Evolutionary conservation across 306 rosid genomes (phyloP).

Genomic region (Comarum palustre): DNA sequence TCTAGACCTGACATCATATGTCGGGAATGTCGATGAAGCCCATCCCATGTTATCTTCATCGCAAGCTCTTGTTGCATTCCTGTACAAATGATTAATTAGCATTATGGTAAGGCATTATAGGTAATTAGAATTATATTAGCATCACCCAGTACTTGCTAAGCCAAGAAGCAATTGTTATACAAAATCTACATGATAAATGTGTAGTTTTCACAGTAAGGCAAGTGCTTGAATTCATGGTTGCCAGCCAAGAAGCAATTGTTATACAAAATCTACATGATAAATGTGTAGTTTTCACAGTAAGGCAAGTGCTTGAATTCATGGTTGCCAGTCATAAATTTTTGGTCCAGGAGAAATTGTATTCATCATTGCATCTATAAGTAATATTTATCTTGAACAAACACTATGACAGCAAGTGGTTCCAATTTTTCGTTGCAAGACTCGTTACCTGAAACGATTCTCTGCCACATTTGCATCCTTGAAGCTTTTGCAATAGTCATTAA

Average conservation of each 20-base stretch:
- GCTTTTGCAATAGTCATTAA: constrained; percentile 2
- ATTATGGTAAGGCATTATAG: too few relatives aligned
- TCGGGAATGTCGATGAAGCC: constrained; percentile 78
- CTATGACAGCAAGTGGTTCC: not conserved
- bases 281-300: not conserved
- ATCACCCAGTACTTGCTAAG: not conserved
- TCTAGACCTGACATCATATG: constrained; percentile 58
- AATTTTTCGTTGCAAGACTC: not conserved
- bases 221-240: not conserved
- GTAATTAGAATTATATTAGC: constrained; percentile 23
- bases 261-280: not conserved
- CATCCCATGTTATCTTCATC: constrained; percentile 62
- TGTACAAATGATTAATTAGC: constrained; percentile 22
- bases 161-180: constrained; percentile 9
- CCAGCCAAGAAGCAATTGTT: constrained; percentile 6
- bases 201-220: not conserved
- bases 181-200: not conserved
- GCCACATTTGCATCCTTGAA: constrained; percentile 29
- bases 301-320: not conserved
- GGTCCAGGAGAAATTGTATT: not conserved
- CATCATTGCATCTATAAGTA: not conserved
- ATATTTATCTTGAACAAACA: not conserved
- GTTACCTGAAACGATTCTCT: constrained; percentile 88
- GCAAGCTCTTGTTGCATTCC: constrained; percentile 74
- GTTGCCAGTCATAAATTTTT: not conserved